Conservation (phyloP, 2,329 filamentous ascomycete species). For the Diplodia mutila region DNA sequence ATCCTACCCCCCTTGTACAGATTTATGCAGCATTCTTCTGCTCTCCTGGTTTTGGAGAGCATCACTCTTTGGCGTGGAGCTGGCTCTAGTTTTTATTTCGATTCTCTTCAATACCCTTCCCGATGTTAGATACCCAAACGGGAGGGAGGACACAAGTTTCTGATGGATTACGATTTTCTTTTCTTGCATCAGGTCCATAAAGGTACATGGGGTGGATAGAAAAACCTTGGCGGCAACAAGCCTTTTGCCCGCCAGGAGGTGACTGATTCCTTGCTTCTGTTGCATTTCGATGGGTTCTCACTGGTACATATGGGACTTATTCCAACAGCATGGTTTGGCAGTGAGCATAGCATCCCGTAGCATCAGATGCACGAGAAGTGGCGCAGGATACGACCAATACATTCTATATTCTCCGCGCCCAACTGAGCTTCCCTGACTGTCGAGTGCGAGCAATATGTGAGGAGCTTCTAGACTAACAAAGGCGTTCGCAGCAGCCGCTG, state of each 20-base stretch:
- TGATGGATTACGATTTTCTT: constrained; percentile 7
- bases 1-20: constrained; percentile 16
- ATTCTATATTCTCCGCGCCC: constrained; percentile 6
- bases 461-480: background rate
- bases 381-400: constrained; percentile 18
- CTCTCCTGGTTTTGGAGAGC: background rate
- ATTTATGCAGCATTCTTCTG: constrained; percentile 20
- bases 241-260: background rate
- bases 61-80: constrained; percentile 19
- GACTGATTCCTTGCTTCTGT: constrained; percentile 4
- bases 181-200: constrained; percentile 6
- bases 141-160: background rate
- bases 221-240: background rate
- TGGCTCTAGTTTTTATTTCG: constrained; percentile 16
- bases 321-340: constrained; percentile 5
- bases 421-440: background rate
- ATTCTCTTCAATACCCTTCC: constrained; percentile 14
- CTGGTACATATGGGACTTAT: constrained; percentile 16
- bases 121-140: constrained; percentile 19
- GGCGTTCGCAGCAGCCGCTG: background rate
- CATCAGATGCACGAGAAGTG: constrained; percentile 7
- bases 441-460: background rate
- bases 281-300: background rate
- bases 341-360: constrained; percentile 5
- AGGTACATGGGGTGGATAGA: constrained; percentile 19